Evolutionary conservation across 306 rosid species (phyloP), one percentile per base, ranked within the genome.

Genomic region (Alnus rubra): DNA sequence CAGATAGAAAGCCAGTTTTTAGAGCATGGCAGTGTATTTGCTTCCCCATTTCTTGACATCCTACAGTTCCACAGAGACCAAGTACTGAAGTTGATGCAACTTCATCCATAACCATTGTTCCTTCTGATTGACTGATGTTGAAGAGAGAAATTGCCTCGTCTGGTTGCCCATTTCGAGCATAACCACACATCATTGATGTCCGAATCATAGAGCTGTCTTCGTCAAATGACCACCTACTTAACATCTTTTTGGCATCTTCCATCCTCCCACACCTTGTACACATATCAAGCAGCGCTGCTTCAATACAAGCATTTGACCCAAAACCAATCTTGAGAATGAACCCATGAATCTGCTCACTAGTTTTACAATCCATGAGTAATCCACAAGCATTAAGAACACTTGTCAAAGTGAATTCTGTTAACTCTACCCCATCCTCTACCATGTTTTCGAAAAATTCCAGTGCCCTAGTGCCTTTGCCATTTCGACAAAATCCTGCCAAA

Each of bases 111-210:
- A 77, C 73, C 85, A 86, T 75, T 71, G 82, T 79, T 82, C 92
- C 97, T 81, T 88, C 86, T 18, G 78, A 80, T 59, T 79, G 92
- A 82, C 89, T 78, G 18, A 2, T 59, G 14, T 84, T 85, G 76
- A 92, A 84, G 59, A 92, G 87, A 62, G 91, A 89, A 60, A 94
- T 76, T 5, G 94, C 98, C 79, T 88, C 87, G 6, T 87, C 81
- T 14, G 74, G 84, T 71, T 82, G 82, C 62, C 94, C 93, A 35
- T 87, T 87, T 77, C 93, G 84, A 79, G 91, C 91, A 84, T 90
- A 89, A 63, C 97, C 97, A 84, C 94, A 86, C 7, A 92, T 79
- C 89, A 94, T 82, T 35, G 94, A 85, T n/a, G 98, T 92, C 90
- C 92, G 85, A 77, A 82, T 75, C 49, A 91, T 79, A 69, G 88